phyloP scores from a whole-genome alignment of 441 rosid genomes.

The Erysimum pusillum region DNA sequence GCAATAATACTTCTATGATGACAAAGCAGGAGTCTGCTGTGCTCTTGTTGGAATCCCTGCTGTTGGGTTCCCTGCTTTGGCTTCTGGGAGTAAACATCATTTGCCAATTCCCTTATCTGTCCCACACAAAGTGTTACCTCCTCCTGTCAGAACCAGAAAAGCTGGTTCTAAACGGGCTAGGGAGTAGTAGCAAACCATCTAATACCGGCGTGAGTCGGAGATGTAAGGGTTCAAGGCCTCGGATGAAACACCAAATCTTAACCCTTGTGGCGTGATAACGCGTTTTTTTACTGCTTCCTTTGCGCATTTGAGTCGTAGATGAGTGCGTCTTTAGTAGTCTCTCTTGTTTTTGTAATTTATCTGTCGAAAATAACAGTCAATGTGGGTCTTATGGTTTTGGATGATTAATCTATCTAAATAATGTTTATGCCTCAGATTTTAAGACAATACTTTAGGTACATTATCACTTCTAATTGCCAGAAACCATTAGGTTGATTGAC shows the following conservation, averaged over 20 bases:
- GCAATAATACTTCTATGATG: conserved; percentile 65
- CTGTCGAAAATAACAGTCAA: not conserved
- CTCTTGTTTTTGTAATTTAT: not conserved
- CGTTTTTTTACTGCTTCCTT: not conserved
- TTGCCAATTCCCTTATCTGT: conserved; percentile 41
- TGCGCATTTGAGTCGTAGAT: conserved; percentile 16
- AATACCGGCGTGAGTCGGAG: conserved; percentile 16
- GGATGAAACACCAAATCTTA: conserved; percentile 34
- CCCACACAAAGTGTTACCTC: conserved; percentile 32
- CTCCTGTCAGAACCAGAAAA: conserved; percentile 33
- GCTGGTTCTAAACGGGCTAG: conserved; percentile 41
- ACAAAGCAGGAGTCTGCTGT: conserved; percentile 99
- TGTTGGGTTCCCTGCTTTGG: conserved; percentile 60
- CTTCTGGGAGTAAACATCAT: conserved; percentile 43
- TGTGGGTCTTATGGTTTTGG: conserved; percentile 13
- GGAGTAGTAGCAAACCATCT: conserved; percentile 21
- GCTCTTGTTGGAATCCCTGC: conserved; percentile 87
- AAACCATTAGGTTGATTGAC: not conserved
- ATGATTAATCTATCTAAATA: not conserved
- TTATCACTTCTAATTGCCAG: not conserved
- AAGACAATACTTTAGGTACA: not conserved
- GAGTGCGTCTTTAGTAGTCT: not conserved
- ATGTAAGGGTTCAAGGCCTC: conserved; percentile 46
- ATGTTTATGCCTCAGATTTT: not conserved
- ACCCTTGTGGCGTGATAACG: conserved; percentile 15